Conservation (phyloP, 2,329 filamentous ascomycete species). For the Metarhizium brunneum region DNA sequence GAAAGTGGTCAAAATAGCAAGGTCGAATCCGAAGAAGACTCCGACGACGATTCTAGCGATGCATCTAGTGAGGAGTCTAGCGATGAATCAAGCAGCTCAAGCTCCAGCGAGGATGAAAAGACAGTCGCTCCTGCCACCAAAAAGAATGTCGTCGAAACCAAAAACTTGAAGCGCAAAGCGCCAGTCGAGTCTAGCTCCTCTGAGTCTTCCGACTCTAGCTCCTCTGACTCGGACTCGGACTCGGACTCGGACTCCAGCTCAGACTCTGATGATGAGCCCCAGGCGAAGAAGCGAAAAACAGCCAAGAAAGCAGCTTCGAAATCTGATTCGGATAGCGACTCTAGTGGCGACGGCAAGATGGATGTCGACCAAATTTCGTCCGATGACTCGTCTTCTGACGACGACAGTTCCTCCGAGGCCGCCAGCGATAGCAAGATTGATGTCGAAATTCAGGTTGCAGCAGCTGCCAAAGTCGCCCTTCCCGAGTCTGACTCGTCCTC, state of each 20-base stretch:
- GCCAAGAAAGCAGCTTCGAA: not conserved
- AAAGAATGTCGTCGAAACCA: constrained; percentile 11
- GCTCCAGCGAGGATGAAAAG: constrained; percentile 19
- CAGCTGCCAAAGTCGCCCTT: constrained; percentile 15
- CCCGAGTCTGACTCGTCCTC: constrained; percentile 4
- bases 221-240: constrained; percentile 29
- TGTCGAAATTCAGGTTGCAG: constrained; percentile 7
- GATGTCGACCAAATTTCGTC: constrained; percentile 18
- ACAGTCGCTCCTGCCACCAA: constrained; percentile 13
- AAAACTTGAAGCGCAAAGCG: constrained; percentile 32
- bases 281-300: not conserved
- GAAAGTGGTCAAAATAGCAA: constrained; percentile 21
- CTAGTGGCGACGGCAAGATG: constrained; percentile 9
- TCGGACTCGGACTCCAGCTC: constrained; percentile 24
- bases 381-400: constrained; percentile 8
- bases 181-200: constrained; percentile 17
- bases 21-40: constrained; percentile 13
- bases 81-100: constrained; percentile 11
- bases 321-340: constrained; percentile 9
- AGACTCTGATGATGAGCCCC: constrained; percentile 21
- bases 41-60: constrained; percentile 5
- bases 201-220: constrained; percentile 8
- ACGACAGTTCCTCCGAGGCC: constrained; percentile 9
- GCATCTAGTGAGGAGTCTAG: not conserved
- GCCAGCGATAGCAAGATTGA: constrained; percentile 1